Conservation (phyloP, 257 asterid genomes). For the Nicotiana sylvestris region DNA sequence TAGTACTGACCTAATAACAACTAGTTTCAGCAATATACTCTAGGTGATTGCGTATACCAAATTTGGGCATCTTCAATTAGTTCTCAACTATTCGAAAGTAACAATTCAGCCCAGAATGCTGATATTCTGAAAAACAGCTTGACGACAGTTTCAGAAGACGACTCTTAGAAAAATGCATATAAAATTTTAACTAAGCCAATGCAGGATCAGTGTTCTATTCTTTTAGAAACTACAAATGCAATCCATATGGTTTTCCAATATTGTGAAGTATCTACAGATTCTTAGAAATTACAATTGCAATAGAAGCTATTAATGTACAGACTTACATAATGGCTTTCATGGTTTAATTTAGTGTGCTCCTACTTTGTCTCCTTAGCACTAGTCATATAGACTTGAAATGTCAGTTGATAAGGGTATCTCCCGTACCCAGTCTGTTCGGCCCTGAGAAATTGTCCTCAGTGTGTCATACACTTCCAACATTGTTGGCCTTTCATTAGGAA, state of each 20-base stretch:
- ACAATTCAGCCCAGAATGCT: too few relatives aligned
- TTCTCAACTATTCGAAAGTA: too few relatives aligned
- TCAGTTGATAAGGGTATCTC: background rate
- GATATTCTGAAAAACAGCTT: background rate
- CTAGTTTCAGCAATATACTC: too few relatives aligned
- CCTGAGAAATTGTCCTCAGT: background rate
- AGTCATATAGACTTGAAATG: background rate
- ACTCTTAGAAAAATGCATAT: background rate
- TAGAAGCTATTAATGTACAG: background rate
- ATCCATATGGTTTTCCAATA: background rate
- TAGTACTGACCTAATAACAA: too few relatives aligned
- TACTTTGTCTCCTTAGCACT: background rate
- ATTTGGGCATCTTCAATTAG: too few relatives aligned
- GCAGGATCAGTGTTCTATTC: background rate
- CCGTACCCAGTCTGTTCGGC: background rate
- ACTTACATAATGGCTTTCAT: background rate
- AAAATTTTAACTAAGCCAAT: background rate
- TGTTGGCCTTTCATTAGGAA: slow-evolving; percentile 22
- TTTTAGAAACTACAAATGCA: background rate
- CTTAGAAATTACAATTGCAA: background rate
- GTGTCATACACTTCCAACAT: slow-evolving; percentile 22
- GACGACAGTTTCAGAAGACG: background rate
- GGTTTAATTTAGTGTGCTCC: background rate
- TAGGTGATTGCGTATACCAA: too few relatives aligned
- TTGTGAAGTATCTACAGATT: background rate